Base-by-base conservation (phyloP, 2,329 filamentous ascomycete species). In the Penicillium sp. region DNA sequence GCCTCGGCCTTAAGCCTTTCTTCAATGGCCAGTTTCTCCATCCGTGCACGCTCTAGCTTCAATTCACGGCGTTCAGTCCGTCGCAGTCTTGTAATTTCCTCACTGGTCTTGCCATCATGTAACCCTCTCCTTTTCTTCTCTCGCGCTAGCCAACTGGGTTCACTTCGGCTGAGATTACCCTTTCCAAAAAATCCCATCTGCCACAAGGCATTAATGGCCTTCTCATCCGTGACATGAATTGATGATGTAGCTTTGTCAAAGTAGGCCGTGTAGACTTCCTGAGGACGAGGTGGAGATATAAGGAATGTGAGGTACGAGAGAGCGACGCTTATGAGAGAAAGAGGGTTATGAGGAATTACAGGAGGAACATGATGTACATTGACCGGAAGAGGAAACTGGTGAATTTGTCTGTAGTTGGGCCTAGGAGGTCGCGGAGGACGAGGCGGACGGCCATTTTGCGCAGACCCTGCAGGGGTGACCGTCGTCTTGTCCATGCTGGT, bases 151-250 rank as follows among this genome's bases (percentile, higher is more conserved):
- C 93, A 99, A 59, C 84, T 93, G 3, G 92, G 92, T 68, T 99
- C 92, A 76, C 91, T 96, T 61, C 95, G 83, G 74, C 91, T 96
- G 50, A 97, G 75, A 60, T 78, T 92, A 37, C 93, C 93, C 70
- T 96, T 96, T 40, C 95, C 95, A 70, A 92, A 99, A 72, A 99
- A 99, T 4, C 93, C 93, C 74, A 95, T 89, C 70, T 95, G 88
- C 93, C 95, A 99, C 19, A 99, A 72, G 1, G 86, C 89, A 46
- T 87, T 80, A 54, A 95, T 85, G 3, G 89, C 85, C 47, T 78
- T 77, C 22, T 83, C 76, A 67, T 96, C 86, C 14, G 83, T 89
- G 49, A 99, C 79, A 65, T 95, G 89, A 13, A 99, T 80, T 0
- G 90, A 93, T 27, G 85, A 82, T 3, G 89, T 95, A 49, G 86